phyloP scores from a whole-genome alignment of 768 basidiomycete species.

The Mycena filopes region DNA sequence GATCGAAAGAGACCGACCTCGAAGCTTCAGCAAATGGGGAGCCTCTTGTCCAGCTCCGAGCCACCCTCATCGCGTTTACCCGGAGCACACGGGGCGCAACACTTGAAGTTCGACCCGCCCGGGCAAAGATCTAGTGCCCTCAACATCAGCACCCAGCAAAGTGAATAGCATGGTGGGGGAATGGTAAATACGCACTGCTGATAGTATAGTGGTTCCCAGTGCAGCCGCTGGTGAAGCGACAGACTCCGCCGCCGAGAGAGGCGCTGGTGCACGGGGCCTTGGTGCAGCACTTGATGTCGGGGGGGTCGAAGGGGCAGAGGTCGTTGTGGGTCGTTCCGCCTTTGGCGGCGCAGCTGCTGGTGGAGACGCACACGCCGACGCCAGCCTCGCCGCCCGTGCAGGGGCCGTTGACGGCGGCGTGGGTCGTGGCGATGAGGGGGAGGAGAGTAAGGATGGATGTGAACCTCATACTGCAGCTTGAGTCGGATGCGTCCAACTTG shows the following conservation, averaged over 20 bases:
- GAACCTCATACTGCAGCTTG: not conserved
- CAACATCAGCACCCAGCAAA: too few relatives aligned
- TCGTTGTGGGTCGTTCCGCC: constrained; percentile 19
- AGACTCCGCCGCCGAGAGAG: constrained; percentile 8
- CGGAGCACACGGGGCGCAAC: not conserved
- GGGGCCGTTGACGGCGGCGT: constrained; percentile 25
- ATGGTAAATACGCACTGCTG: not conserved
- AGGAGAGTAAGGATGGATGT: not conserved
- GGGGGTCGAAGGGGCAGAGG: constrained; percentile 24
- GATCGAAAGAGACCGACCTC: too few relatives aligned
- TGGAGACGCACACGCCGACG: constrained; percentile 22
- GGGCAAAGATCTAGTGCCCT: not conserved
- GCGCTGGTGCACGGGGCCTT: constrained; percentile 19
- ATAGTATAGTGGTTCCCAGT: not conserved
- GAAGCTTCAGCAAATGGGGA: not conserved
- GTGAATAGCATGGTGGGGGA: too few relatives aligned
- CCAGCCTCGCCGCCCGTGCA: constrained; percentile 13
- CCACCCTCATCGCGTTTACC: not conserved
- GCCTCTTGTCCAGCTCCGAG: not conserved
- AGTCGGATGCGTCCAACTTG: too few relatives aligned
- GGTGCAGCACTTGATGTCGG: constrained; percentile 28
- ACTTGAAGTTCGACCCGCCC: not conserved
- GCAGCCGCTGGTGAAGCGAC: constrained; percentile 25
- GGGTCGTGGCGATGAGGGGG: not conserved
- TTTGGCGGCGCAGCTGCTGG: constrained; percentile 9